Evolutionary conservation across 2,329 filamentous ascomycete genomes (phyloP), one percentile per base, ranked within the genome.

Genomic region (Stromatinia cepivora): DNA sequence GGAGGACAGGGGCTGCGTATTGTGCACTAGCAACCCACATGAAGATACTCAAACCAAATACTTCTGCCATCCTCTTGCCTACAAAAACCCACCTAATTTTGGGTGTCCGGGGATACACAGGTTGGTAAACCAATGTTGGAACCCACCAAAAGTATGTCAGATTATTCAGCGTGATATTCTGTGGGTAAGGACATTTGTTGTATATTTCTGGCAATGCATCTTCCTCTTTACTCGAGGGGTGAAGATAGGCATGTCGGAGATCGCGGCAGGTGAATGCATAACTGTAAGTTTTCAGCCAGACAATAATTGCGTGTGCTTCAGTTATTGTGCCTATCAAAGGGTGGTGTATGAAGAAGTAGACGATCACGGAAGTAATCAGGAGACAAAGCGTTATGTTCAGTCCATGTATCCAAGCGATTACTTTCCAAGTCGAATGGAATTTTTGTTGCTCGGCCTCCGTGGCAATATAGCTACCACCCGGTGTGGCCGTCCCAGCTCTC

Each of bases 231-330:
- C 85, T 84, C 54, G 84, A 83, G 2, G 93, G 92, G 77, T 96
- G 92, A 31, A 98, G 85, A 78, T 93, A 92, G 25, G 94, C 93
- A 78, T 97, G 93, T 53, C 95, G 91, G 46, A 99, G 87, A 79
- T 99, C 95, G 73, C 95, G 90, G 80, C 99, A 99, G 36, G 95
- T 98, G 76, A 98, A 92, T 34, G 94, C 95, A 78, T 98, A 99
- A 0, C 94, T 97, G 73, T 93, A 92, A 45, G 92, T 94, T 83
- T 99, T 99, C 76, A 99, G 86, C 90, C 94, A 97, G 64, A 98
- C 94, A 68, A 98, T 92, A 76, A 98, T 89, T 72, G 94, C 93
- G 79, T 99, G 95, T 71, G 97, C 81, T 80, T 98, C 92, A 72
- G 92, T 93, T 62, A 97, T 82, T 0, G 93, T 97, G 54, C 95